Evolutionary conservation across 352 stramenopile genomes (phyloP).

Genomic region (Phytophthora tubulina): DNA sequence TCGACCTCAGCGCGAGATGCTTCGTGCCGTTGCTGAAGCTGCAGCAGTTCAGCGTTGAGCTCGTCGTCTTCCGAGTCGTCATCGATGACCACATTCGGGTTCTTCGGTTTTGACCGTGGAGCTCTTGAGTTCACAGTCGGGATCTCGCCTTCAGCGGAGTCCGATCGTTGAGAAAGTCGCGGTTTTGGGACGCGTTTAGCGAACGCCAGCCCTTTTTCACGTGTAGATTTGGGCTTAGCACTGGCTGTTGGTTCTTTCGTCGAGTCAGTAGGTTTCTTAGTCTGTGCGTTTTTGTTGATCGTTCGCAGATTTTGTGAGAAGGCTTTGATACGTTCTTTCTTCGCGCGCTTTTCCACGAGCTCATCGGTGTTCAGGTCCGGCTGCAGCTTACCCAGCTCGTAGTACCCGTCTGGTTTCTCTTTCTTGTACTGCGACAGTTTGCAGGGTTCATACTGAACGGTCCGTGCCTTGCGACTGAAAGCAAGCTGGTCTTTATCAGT

Average conservation of each 20-base stretch:
- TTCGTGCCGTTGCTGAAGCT: constrained; percentile 78
- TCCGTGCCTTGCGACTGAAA: constrained; percentile 78
- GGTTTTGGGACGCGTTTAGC: constrained; percentile 87
- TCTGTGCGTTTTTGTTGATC: constrained; percentile 71
- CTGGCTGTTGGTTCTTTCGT: constrained; percentile 29
- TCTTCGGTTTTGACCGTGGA: constrained; percentile 16
- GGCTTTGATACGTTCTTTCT: constrained; percentile 81
- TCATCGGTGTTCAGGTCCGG: constrained; percentile 87
- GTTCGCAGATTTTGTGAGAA: constrained; percentile 83
- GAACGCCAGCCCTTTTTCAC: constrained; percentile 81
- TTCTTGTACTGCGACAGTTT: constrained; percentile 91
- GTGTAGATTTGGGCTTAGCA: constrained; percentile 63
- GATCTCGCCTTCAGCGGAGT: constrained; percentile 33
- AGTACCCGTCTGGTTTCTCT: constrained; percentile 85
- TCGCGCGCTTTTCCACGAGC: constrained; percentile 82
- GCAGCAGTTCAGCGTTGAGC: constrained; percentile 68
- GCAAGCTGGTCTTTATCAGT: constrained; percentile 77
- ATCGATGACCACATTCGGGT: constrained; percentile 60
- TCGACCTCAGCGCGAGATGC: constrained; percentile 79
- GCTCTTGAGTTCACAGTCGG: background rate
- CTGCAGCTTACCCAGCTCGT: constrained; percentile 90
- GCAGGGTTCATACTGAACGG: constrained; percentile 85
- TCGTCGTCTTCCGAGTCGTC: constrained; percentile 71
- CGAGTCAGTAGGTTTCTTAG: constrained; percentile 45
- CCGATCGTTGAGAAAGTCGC: constrained; percentile 39